These are phyloP conservation scores for Xylaria cubensis DNA, from an alignment of 495 filamentous ascomycete genomes.

Conservation along the genomic window DNA sequence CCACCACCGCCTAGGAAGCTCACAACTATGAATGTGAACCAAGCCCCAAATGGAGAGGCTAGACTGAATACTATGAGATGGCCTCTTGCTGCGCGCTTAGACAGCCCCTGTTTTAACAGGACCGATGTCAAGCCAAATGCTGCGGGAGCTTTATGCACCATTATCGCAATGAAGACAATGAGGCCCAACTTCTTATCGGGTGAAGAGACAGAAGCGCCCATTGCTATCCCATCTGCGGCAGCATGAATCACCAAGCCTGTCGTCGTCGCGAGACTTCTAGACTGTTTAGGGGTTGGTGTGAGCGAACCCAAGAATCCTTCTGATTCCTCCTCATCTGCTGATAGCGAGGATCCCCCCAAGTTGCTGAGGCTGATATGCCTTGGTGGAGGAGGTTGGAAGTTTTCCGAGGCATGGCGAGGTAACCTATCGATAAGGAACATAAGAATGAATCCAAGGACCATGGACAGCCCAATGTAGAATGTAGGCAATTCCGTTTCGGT, in stretches of 20 bases:
- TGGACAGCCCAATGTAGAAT: slow-evolving; percentile 77
- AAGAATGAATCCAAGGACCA: slow-evolving; percentile 88
- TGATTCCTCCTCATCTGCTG: slow-evolving; percentile 54
- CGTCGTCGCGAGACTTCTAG: slow-evolving; percentile 73
- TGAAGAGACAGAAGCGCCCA: slow-evolving; percentile 83
- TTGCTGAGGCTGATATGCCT: slow-evolving; percentile 83
- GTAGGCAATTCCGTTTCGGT: slow-evolving; percentile 53
- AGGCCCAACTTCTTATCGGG: slow-evolving; percentile 76
- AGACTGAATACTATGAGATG: slow-evolving; percentile 91
- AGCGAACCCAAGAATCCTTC: slow-evolving; percentile 60
- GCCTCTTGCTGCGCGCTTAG: slow-evolving; percentile 81
- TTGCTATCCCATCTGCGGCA: slow-evolving; percentile 93
- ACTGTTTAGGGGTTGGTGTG: slow-evolving; percentile 57
- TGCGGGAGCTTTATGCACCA: slow-evolving; percentile 96
- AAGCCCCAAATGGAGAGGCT: slow-evolving; percentile 85
- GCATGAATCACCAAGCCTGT: slow-evolving; percentile 95
- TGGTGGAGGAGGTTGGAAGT: slow-evolving; percentile 59
- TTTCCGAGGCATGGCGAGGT: slow-evolving; percentile 70
- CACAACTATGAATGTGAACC: slow-evolving; percentile 81
- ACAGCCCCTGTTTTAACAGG: slow-evolving; percentile 84
- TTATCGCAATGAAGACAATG: slow-evolving; percentile 93
- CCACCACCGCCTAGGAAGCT: slow-evolving; percentile 66
- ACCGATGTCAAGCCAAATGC: slow-evolving; percentile 93
- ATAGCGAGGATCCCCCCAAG: slow-evolving; percentile 59
- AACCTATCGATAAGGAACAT: slow-evolving; percentile 97